Conservation (phyloP, 2,329 filamentous ascomycete genomes). For the Aspergillus japonicus region DNA sequence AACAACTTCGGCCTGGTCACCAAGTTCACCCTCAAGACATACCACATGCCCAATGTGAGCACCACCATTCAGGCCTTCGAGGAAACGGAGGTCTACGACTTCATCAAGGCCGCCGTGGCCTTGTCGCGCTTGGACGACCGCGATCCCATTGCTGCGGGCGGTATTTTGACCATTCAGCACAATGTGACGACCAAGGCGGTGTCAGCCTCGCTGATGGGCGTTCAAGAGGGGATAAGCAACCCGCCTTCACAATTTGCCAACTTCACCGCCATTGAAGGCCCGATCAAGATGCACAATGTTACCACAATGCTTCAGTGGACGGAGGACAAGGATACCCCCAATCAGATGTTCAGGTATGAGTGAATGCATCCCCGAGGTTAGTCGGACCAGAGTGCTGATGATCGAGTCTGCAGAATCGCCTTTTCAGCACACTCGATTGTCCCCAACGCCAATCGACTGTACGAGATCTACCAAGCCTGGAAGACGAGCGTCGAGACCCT, state of each 20-base stretch:
- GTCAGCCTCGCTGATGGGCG: conserved; percentile 30
- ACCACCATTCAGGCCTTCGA: conserved; percentile 36
- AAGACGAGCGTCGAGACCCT: conserved; percentile 34
- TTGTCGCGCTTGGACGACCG: conserved; percentile 22
- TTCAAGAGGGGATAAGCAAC: conserved; percentile 34
- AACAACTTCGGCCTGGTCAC: conserved; percentile 14
- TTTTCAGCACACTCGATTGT: conserved; percentile 40
- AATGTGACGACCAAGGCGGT: conserved; percentile 25
- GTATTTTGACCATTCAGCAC: conserved; percentile 31
- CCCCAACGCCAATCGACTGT: conserved; percentile 34
- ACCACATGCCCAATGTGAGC: conserved; percentile 25
- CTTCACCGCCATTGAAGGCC: conserved; percentile 32
- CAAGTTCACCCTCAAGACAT: conserved; percentile 21
- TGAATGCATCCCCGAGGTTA: too few relatives aligned
- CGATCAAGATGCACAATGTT: conserved; percentile 27
- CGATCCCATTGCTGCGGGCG: conserved; percentile 30
- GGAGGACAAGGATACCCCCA: conserved; percentile 27
- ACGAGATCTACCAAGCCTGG: conserved; percentile 37
- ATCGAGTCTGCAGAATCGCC: conserved; percentile 20
- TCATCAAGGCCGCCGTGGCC: conserved; percentile 30
- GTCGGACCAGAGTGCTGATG: too few relatives aligned
- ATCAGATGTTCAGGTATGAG: conserved; percentile 38
- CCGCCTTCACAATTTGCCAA: conserved; percentile 35
- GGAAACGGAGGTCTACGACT: conserved; percentile 23
- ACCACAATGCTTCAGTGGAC: conserved; percentile 30